Percentiles rank a stretch among this genome's conserved stretches.
These are phyloP conservation scores for Colletotrichum filicis DNA, from an alignment of 2,329 filamentous ascomycete genomes.

Conservation along the genomic window DNA sequence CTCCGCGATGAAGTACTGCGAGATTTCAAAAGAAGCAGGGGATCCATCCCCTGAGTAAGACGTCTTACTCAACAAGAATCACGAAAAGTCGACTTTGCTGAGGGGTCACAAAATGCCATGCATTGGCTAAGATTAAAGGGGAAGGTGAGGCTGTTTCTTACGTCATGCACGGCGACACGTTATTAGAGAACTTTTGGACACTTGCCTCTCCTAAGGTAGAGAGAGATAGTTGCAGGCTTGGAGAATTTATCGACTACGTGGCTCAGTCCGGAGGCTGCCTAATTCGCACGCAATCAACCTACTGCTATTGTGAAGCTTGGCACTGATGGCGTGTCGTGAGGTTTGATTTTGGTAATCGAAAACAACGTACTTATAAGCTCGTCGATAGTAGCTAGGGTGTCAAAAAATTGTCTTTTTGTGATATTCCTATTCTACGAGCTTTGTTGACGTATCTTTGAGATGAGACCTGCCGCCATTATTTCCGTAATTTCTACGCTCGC, in stretches of 20 bases:
- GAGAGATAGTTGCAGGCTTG: neutral
- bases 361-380: neutral
- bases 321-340: neutral
- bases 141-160: slow-evolving; percentile 12
- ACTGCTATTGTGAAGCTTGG: slow-evolving; percentile 1
- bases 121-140: slow-evolving; percentile 23
- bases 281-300: slow-evolving; percentile 20
- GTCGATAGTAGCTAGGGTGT: neutral
- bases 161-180: slow-evolving; percentile 12
- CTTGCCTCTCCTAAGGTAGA: neutral
- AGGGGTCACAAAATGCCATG: slow-evolving; percentile 13
- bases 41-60: neutral
- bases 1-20: no score
- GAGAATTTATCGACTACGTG: neutral
- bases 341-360: no score
- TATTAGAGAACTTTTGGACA: neutral
- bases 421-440: neutral
- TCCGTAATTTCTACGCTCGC: slow-evolving; percentile 12
- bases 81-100: neutral
- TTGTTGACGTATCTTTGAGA: neutral
- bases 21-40: no score
- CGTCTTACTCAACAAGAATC: slow-evolving; percentile 13
- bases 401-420: no score
- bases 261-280: neutral
- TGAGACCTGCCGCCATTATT: slow-evolving; percentile 13